Base-by-base conservation (phyloP, 225 moss, liverwort and hornwort genomes). In the Bryum argenteum region DNA sequence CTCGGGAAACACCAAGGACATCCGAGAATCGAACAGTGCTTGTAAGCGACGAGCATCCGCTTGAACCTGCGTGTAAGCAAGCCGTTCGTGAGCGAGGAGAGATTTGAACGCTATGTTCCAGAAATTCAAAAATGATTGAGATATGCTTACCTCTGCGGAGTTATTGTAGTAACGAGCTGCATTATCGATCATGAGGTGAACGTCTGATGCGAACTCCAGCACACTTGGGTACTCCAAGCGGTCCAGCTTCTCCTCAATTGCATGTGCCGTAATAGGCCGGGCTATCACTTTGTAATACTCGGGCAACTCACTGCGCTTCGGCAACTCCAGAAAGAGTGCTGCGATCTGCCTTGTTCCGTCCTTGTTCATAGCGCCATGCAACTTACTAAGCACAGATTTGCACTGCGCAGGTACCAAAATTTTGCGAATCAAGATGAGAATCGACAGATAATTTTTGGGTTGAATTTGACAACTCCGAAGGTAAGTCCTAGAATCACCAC, bases 151-250 rank as follows among this genome's bases (percentile, higher is more conserved):
- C 94, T 98, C 94, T 69, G 65, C 66, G 67, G 92, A 83, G 33
- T 73, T 74, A 40, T 82, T 92, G 73, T 88, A 83, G 69, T 76
- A 98, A 52, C 89, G 89, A 63, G 85, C 94, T 61, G 94, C 89
- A 77, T 98, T 98, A 78, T 94, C 90, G 55, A 98, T 85, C 98
- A 98, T 94, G 48, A 92, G 89, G 61, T 98, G 94, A 69, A 98
- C 88, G 82, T 98, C 98, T 48, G 94, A 91, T 50, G 98, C 94
- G 54, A 98, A 98, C 68, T 98, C 98, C 67, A 92, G 69, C 52
- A 92, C 94, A 77, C 83, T 92, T 3, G 91, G 79, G 80, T 98
- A 98, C 78, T 94, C 98, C 71, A 92, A 89, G 70, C 92, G 92
- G 71, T 98, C 92, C 59, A 98, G 78, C 33, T 91, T 91, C 71